phyloP scores from a whole-genome alignment of 2,329 filamentous ascomycete genomes.

The Nigrospora oryzae region DNA sequence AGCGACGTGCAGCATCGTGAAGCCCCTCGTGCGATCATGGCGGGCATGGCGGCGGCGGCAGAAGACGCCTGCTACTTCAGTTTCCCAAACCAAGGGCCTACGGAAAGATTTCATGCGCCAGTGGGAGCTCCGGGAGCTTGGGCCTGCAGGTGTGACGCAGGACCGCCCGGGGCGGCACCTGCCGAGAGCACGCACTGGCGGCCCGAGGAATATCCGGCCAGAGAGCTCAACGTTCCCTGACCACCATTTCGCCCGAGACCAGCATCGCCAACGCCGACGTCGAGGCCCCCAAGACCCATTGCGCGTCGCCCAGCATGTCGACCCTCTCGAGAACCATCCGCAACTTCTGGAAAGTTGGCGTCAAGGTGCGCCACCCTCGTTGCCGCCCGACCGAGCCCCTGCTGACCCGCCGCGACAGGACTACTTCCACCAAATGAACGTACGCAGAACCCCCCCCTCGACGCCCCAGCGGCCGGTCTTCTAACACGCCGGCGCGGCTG shows the following conservation, averaged over 20 bases:
- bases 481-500: constrained; percentile 8
- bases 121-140: no score
- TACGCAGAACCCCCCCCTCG: constrained; percentile 41
- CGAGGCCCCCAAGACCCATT: constrained; percentile 17
- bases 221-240: constrained; percentile 7
- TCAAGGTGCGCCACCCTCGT: constrained; percentile 57
- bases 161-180: no score
- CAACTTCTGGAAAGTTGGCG: constrained; percentile 78
- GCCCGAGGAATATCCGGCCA: constrained; percentile 1
- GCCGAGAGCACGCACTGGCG: background rate
- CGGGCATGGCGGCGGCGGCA: background rate
- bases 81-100: no score
- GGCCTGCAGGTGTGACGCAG: no score
- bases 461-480: constrained; percentile 8
- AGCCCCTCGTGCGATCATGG: constrained; percentile 18
- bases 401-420: constrained; percentile 52
- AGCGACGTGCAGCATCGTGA: constrained; percentile 17
- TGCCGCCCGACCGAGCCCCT: constrained; percentile 1
- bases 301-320: constrained; percentile 62
- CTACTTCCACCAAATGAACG: constrained; percentile 85
- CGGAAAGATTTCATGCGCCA: no score
- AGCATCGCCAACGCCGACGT: constrained; percentile 11
- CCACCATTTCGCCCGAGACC: constrained; percentile 10
- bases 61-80: no score
- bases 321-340: constrained; percentile 77